Conservation (phyloP, 768 basidiomycete species). For the Russula foetens region DNA sequence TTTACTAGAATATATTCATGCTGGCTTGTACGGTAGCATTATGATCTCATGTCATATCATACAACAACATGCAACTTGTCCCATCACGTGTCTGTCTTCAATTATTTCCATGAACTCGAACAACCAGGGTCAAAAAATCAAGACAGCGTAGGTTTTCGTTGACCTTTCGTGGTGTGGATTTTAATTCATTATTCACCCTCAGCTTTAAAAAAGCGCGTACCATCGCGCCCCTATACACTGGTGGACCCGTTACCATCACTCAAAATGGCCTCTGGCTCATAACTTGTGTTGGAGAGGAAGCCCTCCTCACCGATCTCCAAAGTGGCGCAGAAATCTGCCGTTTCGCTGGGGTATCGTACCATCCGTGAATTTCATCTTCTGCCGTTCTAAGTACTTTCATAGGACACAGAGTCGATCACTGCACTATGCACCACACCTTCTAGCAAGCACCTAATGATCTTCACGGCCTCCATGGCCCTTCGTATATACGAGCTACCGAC, state of each 20-base stretch:
- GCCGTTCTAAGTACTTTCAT: slow-evolving; percentile 8
- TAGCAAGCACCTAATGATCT: slow-evolving; percentile 64
- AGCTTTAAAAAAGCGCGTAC: slow-evolving; percentile 73
- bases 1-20: background rate
- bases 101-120: slow-evolving; percentile 20
- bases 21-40: background rate
- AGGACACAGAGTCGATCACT: slow-evolving; percentile 84
- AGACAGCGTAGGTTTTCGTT: slow-evolving; percentile 47
- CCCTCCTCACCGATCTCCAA: slow-evolving; percentile 72
- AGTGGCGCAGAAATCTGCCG: slow-evolving; percentile 70
- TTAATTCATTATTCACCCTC: background rate
- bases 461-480: slow-evolving; percentile 74
- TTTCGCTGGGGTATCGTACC: slow-evolving; percentile 69
- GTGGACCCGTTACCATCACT: slow-evolving; percentile 76
- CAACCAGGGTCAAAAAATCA: slow-evolving; percentile 27
- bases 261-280: slow-evolving; percentile 71
- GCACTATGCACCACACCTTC: slow-evolving; percentile 77
- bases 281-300: slow-evolving; percentile 83
- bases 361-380: background rate
- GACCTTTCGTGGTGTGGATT: background rate
- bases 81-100: background rate
- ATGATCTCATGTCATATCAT: no score
- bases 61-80: no score
- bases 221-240: slow-evolving; percentile 79
- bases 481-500: slow-evolving; percentile 76